Evolutionary conservation across 192 early-diverging fungal genomes (phyloP).

Genomic region (Allomyces macrogynus): DNA sequence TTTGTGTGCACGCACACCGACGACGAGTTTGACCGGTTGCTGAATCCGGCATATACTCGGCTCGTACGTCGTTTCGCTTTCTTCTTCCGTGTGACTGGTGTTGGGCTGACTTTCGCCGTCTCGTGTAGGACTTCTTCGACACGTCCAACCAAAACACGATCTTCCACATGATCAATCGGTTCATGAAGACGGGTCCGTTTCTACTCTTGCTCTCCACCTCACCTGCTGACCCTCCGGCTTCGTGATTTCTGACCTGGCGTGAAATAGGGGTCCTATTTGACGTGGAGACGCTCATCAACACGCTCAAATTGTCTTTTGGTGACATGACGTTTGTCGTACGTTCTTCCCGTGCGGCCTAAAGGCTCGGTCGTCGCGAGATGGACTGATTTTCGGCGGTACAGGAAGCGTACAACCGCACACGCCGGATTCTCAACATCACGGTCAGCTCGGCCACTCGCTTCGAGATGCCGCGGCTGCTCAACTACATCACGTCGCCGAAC

Average conservation of each 20-base stretch:
- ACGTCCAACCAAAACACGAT: conserved; percentile 18
- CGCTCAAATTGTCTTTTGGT: conserved; percentile 41
- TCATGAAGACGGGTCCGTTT: conserved; percentile 30
- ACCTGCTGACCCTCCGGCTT: too few species aligned
- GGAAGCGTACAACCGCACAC: conserved; percentile 61
- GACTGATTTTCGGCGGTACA: conserved; percentile 4
- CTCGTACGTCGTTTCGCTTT: conserved; percentile 27
- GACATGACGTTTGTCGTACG: conserved; percentile 43
- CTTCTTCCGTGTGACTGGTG: too few species aligned
- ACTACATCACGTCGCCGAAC: conserved; percentile 65
- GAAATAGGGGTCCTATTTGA: conserved; percentile 34
- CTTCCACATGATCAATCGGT: conserved; percentile 24
- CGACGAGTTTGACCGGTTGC: conserved; percentile 37
- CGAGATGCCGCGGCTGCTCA: conserved; percentile 59
- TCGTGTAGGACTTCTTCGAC: conserved; percentile 45
- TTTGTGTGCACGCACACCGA: conserved; percentile 63
- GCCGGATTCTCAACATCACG: conserved; percentile 58
- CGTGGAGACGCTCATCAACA: conserved; percentile 39
- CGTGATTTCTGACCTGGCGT: background rate
- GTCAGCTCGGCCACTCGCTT: conserved; percentile 49
- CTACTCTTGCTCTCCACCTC: too few species aligned
- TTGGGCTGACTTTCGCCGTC: too few species aligned
- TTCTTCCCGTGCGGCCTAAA: background rate
- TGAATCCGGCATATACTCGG: conserved; percentile 29
- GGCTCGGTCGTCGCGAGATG: too few species aligned